phyloP scores from a whole-genome alignment of 805 yeast genomes.

The Nakazawaea ernobii region DNA sequence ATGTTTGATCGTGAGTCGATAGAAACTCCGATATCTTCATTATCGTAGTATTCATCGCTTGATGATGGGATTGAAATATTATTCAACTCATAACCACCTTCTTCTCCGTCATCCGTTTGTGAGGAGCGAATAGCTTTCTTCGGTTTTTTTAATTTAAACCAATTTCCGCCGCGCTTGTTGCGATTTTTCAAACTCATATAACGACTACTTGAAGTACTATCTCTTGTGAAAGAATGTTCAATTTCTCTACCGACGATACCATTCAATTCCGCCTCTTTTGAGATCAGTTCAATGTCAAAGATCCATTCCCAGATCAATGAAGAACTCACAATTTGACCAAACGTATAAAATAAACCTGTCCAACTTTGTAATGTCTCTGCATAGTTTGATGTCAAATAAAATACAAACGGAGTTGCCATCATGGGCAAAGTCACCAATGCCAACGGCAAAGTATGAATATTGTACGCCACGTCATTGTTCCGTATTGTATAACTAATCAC shows the following conservation, averaged over 20 bases:
- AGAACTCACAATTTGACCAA: conserved; percentile 43
- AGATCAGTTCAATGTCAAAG: conserved; percentile 44
- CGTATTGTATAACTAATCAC: conserved; percentile 3
- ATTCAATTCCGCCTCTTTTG: conserved; percentile 42
- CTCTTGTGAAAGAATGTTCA: conserved; percentile 14
- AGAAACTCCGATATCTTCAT: neutral
- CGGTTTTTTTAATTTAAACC: neutral
- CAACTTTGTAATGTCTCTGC: conserved; percentile 39
- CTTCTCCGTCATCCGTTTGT: neutral
- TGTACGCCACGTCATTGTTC: conserved; percentile 33
- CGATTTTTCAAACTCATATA: neutral
- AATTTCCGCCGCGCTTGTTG: neutral
- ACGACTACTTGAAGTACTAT: neutral
- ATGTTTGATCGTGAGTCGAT: neutral
- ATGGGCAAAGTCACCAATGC: conserved; percentile 36
- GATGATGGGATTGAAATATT: conserved; percentile 2
- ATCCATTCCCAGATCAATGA: conserved; percentile 67
- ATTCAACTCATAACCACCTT: neutral
- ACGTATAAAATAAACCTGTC: conserved; percentile 40
- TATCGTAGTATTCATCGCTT: neutral
- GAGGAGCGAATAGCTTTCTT: neutral
- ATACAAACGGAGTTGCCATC: conserved; percentile 28
- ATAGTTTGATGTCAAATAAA: conserved; percentile 21
- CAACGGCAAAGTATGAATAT: conserved; percentile 39
- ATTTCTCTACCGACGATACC: conserved; percentile 63